Base-by-base conservation (phyloP, 257 asterid species). In the Solanum chiquidenum region DNA sequence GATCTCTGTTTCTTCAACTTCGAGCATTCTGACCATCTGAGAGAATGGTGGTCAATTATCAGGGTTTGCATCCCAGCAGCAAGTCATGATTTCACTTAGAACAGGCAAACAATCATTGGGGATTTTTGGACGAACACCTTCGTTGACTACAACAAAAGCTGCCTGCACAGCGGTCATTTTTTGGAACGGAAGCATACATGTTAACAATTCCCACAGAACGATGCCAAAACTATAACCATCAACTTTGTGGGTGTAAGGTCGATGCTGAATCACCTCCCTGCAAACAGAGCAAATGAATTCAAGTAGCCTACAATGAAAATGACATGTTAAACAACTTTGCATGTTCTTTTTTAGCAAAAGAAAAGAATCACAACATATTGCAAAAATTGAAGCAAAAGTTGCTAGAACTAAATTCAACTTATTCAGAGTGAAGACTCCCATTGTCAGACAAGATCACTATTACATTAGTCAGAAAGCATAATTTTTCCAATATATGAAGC, bases 211-310 rank as follows among this genome's bases (percentile, higher is more conserved):
- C 98, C 98, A 97, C 87, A 94, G 95, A 38, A 97, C 98, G 21
- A 97, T 95, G 83, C 99, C 99, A 58, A 97, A 97, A 92, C 99
- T 97, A 88, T 95, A 97, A 55, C 95, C 98, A 71, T 97, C 99
- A 4, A 97, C 98, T 91, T 97, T 97, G 86, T 97, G 99, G 34
- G 98, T 95, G 85, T 97, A 97, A 31, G 96, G 93, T 95, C 99
- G 91, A 64, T 97, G 99, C 93, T 97, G 99, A 91, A 97, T 97
- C 98, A 95, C 95, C 89, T 97, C 99, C 89, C 99, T 97, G 98
- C 90, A 93, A 87, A 83, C 87, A 71, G 88, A 33, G 21, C 34
- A 34, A 87, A 83, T 60, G 73, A 83, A 83, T 29, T 75, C 82
- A 87, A 88, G 86, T 34, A 62, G 85, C 66, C 60, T 9, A 13